Evolutionary conservation across 2,329 filamentous ascomycete species (phyloP).

Genomic region (Paraphaeosphaeria sporulosa): DNA sequence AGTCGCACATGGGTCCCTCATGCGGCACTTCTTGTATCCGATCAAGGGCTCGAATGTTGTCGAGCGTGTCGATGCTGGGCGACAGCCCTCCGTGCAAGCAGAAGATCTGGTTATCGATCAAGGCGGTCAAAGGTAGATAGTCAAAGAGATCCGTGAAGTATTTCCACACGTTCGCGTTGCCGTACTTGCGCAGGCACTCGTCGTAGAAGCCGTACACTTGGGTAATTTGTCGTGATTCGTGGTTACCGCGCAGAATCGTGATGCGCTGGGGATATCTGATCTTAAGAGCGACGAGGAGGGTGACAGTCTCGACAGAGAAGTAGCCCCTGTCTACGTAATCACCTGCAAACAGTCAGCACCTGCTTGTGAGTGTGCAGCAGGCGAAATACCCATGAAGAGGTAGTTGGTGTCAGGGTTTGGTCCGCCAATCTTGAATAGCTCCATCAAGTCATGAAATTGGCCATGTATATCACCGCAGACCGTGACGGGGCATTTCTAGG

Average conservation of each 20-base stretch:
- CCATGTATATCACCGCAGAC: conserved; percentile 99
- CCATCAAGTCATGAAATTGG: conserved; percentile 99
- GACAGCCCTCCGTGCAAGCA: conserved; percentile 77
- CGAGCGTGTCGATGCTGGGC: conserved; percentile 76
- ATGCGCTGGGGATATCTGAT: conserved; percentile 97
- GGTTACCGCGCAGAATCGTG: conserved; percentile 92
- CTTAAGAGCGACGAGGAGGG: conserved; percentile 94
- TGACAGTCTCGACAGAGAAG: conserved; percentile 96
- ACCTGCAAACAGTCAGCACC: conserved; percentile 57
- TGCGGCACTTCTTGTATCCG: conserved; percentile 75
- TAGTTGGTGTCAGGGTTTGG: conserved; percentile 99
- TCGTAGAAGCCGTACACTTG: conserved; percentile 99
- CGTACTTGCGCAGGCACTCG: conserved; percentile 94
- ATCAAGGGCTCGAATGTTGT: conserved; percentile 67
- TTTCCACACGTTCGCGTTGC: conserved; percentile 81
- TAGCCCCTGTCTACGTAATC: conserved; percentile 98
- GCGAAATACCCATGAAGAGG: conserved; percentile 85
- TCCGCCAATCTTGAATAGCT: conserved; percentile 98
- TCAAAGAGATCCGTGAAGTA: conserved; percentile 81
- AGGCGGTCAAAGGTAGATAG: conserved; percentile 75
- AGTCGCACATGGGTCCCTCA: conserved; percentile 78
- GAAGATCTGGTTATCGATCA: conserved; percentile 77
- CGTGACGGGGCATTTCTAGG: conserved; percentile 90
- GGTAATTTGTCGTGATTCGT: conserved; percentile 96
- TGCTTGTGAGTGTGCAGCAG: not conserved